phyloP scores from a whole-genome alignment of 352 stramenopile species.

The Phytophthora cryptogea region DNA sequence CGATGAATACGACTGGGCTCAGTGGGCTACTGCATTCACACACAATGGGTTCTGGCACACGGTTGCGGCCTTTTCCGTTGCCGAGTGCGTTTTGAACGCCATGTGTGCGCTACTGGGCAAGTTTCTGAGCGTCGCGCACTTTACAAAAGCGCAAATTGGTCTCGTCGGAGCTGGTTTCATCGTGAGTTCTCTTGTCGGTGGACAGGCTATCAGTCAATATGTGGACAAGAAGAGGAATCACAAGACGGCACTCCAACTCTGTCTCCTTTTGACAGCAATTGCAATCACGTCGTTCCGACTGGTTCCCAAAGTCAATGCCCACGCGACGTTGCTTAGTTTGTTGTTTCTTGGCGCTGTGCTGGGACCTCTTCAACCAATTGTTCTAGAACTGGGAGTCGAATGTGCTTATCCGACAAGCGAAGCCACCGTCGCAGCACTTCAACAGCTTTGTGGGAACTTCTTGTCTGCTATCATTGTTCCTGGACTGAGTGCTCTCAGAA shows the following conservation, averaged over 20 bases:
- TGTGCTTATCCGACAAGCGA: conserved; percentile 78
- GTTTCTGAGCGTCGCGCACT: conserved; percentile 62
- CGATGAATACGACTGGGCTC: conserved; percentile 75
- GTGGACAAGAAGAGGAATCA: conserved; percentile 68
- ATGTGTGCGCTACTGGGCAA: conserved; percentile 77
- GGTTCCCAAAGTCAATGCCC: conserved; percentile 37
- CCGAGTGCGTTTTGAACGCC: conserved; percentile 70
- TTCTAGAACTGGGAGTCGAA: conserved; percentile 72
- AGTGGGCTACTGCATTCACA: conserved; percentile 68
- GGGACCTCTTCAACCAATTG: conserved; percentile 69
- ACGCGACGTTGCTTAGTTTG: conserved; percentile 47
- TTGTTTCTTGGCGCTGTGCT: conserved; percentile 60
- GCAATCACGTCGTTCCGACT: conserved; percentile 54
- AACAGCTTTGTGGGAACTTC: conserved; percentile 82
- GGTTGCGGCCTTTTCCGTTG: conserved; percentile 63
- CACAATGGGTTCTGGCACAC: conserved; percentile 71
- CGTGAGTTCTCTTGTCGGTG: conserved; percentile 66
- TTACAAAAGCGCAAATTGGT: conserved; percentile 66
- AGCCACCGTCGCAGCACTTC: conserved; percentile 71
- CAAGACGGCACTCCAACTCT: conserved; percentile 59
- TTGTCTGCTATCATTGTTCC: conserved; percentile 68
- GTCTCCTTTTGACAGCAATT: conserved; percentile 50
- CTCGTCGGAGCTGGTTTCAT: conserved; percentile 75
- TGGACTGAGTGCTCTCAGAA: conserved; percentile 46
- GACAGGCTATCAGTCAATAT: conserved; percentile 69